Evolutionary conservation across 2,329 filamentous ascomycete genomes (phyloP), one percentile per base, ranked within the genome.

Genomic region (Pseudogymnoascus sp.): DNA sequence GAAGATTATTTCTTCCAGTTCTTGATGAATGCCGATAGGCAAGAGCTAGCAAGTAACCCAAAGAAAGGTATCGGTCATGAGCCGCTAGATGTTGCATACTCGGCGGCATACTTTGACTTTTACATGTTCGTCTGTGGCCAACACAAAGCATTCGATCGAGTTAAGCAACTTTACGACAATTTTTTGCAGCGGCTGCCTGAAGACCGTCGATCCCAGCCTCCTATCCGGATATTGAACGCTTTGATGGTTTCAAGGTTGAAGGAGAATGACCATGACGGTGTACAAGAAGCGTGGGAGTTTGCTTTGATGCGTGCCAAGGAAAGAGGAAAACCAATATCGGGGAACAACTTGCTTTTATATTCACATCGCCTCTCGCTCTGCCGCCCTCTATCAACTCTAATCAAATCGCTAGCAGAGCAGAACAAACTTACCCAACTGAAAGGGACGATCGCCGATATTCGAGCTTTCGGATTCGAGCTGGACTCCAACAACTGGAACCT

Each of bases 401-500:
- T 88, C 62, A 73, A 75, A 60, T 79, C 80, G 60, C 73, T 88
- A 8, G 73, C 76, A 33, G 69, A 69, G 23, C 83, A 84, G 62
- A 82, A 84, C 64, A 79, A 83, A 58, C 75, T 84, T 3, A 75
- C 75, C n/a, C 73, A 77, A 25, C 75, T 83, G 1, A 71, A 84
- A 61, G 75, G 76, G 60, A 75, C 79, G 11, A 79, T 86, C 72
- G 75, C 80, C 64, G 72, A 76, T n/a, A 67, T 81, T 19, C 75
- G 78, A 60, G 71, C 73, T 1, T 79, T 82, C 41, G 93, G 92
- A 9, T 97, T 93, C 76, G 77, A 78, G 28, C 75, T 97, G 63
- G 87, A 91, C 70, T 87, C 84, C 71, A 82, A 82, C 68, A 92
- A 90, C 67, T 96, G 91, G 91, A 94, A 96, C 72, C 80, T 83